These are phyloP conservation scores for Plasmodium falciparum DNA, from an alignment of 169 alveolate genomes.

Conservation along the genomic window DNA sequence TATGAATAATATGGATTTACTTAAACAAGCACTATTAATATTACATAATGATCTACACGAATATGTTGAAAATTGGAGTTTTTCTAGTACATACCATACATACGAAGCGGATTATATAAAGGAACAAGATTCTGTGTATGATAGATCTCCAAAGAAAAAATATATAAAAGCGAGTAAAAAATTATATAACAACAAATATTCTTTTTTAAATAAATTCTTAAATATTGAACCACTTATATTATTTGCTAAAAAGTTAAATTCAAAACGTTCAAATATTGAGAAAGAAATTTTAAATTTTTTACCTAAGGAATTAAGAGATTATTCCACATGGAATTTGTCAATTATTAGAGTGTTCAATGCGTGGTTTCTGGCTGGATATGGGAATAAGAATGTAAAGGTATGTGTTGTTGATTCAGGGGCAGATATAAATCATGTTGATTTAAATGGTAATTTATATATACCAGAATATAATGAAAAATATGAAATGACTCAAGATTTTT, in stretches of 20 bases:
- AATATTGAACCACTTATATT: slow-evolving; percentile 4
- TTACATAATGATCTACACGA: slow-evolving; percentile 23
- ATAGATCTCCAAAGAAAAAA: neutral
- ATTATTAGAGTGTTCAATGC: slow-evolving; percentile 66
- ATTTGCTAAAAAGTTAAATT: neutral
- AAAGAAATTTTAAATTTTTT: slow-evolving; percentile 29
- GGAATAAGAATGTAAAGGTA: slow-evolving; percentile 73
- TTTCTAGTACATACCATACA: slow-evolving; percentile 48
- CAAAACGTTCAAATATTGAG: slow-evolving; percentile 2
- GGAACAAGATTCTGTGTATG: neutral
- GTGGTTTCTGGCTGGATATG: slow-evolving; percentile 74
- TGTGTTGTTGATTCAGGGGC: slow-evolving; percentile 91
- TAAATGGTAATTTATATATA: slow-evolving; percentile 84
- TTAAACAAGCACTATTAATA: slow-evolving; percentile 55
- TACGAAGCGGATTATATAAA: neutral
- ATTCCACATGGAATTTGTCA: slow-evolving; percentile 68
- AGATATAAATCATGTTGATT: slow-evolving; percentile 87
- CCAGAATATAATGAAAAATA: slow-evolving; percentile 80
- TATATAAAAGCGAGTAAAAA: slow-evolving; percentile 40
- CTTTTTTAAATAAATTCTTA: slow-evolving; percentile 27
- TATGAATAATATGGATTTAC: slow-evolving; percentile 34
- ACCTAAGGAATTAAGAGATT: slow-evolving; percentile 68
- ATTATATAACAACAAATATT: slow-evolving; percentile 29
- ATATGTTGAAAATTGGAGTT: slow-evolving; percentile 64
- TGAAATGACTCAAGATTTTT: slow-evolving; percentile 64